Base-by-base conservation (phyloP, 805 yeast genomes). In the Pichia cabralensis region DNA sequence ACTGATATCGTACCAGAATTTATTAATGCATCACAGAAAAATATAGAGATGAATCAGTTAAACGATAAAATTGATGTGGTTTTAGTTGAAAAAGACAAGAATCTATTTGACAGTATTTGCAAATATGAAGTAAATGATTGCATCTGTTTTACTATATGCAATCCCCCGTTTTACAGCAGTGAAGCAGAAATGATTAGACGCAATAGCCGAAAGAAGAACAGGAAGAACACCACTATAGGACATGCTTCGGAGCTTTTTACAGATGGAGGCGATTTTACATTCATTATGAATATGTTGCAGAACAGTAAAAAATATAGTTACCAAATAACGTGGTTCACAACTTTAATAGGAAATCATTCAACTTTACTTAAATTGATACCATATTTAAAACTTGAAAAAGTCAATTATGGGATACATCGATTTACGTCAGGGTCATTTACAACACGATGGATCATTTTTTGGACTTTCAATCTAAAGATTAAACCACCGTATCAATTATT, bases 151-250 rank as follows among this genome's bases (percentile, higher is more conserved):
- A 53, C 61, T 6, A 56, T 71, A 47, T 70, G 76, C 45, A 71
- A 71, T 43, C 77, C 77, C 3, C 77, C 77, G 2, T 71, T 71
- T 42, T 71, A 68, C 44, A 35, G 43, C 3, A 56, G 66, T 1
- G 9, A 18, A 0, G 50, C 46, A 1, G 74, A 67, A 28, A 39
- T 65, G 45, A 33, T 39, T 3, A 47, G 49, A 12, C 26, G 35
- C 8, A 26, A 27, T 2, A n/a, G 24, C 5, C 69, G 68, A 40
- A 18, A 28, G 12, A 20, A 9, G 3, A 20, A 29, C 40, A 5
- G 23, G 13, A 35, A 35, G 17, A 11, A 24, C 35, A 2, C 34
- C 33, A 60, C 61, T 11, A 26, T 36, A 2, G 75, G 67, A 1
- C 44, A 50, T 4, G 31, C 39, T 0, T 38, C 38, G 16, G 77